Evolutionary conservation across 139 green algal species (phyloP), one percentile per base, ranked within the genome.

Genomic region (Gonium pectorale): DNA sequence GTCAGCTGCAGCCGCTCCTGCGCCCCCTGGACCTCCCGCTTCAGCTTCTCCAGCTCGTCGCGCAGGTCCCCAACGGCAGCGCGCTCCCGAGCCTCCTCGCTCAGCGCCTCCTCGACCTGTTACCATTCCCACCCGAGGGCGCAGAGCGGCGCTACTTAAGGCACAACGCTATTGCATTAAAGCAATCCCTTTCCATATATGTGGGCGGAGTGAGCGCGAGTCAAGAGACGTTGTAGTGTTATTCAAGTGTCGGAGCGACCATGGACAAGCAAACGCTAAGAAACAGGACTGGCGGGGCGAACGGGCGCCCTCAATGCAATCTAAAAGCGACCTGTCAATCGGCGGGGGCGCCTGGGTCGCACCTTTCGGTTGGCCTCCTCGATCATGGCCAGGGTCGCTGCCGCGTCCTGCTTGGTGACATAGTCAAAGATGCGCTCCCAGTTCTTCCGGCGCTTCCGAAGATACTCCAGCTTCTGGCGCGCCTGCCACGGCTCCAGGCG

Each of bases 361-460:
- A 96, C 95, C 86, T 95, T 92, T 1, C 74, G 40, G 73, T 92
- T 94, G 38, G 95, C 95, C 71, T 96, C 93, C 86, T 98, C 95
- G 24, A 98, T 96, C 35, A 90, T 37, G 9, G 77, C 88, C 44
- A 98, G 84, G 2, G 95, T 97, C 49, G 93, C 93, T 41, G 88
- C 88, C 7, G 89, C 91, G 29, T 98, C 95, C 15, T 87, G 56
- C 73, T 92, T 91, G 4, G 88, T 93, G 13, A 98, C 89, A 33
- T 93, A 91, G 52, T 97, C 79, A 78, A 95, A 97, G 5, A 98
- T 92, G 63, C 88, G 74, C 85, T 96, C 92, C 95, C 95, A 98
- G 83, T 93, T 95, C 38, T 86, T 81, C 33, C 93, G 77, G 15
- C 87, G 83, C 8, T 82, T 91, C 26, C 92, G 91, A 7, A 98